Conservation (phyloP, 2,329 filamentous ascomycete species). For the Aspergillus hiratsukae region DNA sequence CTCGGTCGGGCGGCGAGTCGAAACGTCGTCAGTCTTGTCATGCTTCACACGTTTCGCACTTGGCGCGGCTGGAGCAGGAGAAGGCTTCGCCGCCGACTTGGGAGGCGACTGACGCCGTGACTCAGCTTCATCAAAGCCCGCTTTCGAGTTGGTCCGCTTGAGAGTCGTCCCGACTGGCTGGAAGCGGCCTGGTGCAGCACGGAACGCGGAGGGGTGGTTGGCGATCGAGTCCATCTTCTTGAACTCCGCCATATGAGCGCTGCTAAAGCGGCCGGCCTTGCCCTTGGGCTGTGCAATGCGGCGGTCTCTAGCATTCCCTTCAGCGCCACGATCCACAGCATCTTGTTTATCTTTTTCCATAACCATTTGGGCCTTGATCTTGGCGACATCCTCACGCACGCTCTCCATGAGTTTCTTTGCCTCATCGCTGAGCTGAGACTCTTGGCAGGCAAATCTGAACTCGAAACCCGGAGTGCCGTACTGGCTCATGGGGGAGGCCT, state of each 20-base stretch:
- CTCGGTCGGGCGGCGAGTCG: conserved; percentile 49
- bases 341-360: conserved; percentile 57
- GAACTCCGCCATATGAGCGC: conserved; percentile 81
- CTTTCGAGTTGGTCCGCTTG: conserved; percentile 56
- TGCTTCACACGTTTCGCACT: conserved; percentile 69
- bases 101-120: conserved; percentile 35
- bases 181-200: conserved; percentile 45
- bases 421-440: conserved; percentile 43
- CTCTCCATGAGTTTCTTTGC: conserved; percentile 59
- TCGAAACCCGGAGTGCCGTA: conserved; percentile 44
- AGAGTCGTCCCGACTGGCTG: conserved; percentile 40
- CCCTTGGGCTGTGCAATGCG: conserved; percentile 78
- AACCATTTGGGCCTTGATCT: conserved; percentile 65
- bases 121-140: conserved; percentile 60
- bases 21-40: conserved; percentile 63
- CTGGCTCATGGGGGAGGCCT: conserved; percentile 29
- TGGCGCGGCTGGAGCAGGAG: conserved; percentile 32
- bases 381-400: conserved; percentile 66
- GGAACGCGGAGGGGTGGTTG: conserved; percentile 72
- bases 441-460: conserved; percentile 43
- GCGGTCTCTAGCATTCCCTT: conserved; percentile 48
- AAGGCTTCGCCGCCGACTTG: conserved; percentile 26
- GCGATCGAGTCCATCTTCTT: conserved; percentile 98
- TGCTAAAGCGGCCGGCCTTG: conserved; percentile 73
- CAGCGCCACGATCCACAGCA: conserved; percentile 43